Conservation (phyloP, 1,139 yeast genomes). For the Saccharomyces hybrid region DNA sequence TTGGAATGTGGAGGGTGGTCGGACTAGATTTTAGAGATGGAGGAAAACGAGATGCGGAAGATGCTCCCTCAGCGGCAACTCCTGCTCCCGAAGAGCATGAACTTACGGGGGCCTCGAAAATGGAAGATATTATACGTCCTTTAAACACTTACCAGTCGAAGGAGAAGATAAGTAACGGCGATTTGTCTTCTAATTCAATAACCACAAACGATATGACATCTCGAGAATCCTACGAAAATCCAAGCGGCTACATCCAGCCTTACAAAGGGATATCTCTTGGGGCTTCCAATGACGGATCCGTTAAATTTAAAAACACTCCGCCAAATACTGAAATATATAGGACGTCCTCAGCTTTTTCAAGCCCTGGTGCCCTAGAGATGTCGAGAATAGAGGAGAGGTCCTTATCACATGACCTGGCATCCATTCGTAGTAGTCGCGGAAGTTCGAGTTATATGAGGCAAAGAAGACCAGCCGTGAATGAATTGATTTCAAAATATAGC, state of each 20-base stretch:
- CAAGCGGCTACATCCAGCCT: not conserved
- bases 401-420: not conserved
- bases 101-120: not conserved
- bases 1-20: conserved; percentile 67
- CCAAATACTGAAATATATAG: conserved; percentile 3
- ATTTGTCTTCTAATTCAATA: not conserved
- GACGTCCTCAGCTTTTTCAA: conserved; percentile 4
- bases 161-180: not conserved
- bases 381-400: not conserved
- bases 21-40: conserved; percentile 54
- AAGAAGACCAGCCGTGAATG: conserved; percentile 42
- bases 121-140: not conserved
- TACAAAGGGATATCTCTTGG: not conserved
- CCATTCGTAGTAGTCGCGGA: not conserved
- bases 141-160: not conserved
- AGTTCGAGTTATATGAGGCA: conserved; percentile 5
- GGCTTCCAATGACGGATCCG: not conserved
- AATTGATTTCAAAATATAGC: conserved; percentile 52
- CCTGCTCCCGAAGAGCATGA: not conserved
- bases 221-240: not conserved
- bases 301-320: not conserved
- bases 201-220: not conserved
- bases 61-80: not conserved
- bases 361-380: conserved; percentile 5
- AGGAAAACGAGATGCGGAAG: conserved; percentile 10